Evolutionary conservation across 164 flowering plant species (phyloP).

Genomic region (Nymphaea colorata): DNA sequence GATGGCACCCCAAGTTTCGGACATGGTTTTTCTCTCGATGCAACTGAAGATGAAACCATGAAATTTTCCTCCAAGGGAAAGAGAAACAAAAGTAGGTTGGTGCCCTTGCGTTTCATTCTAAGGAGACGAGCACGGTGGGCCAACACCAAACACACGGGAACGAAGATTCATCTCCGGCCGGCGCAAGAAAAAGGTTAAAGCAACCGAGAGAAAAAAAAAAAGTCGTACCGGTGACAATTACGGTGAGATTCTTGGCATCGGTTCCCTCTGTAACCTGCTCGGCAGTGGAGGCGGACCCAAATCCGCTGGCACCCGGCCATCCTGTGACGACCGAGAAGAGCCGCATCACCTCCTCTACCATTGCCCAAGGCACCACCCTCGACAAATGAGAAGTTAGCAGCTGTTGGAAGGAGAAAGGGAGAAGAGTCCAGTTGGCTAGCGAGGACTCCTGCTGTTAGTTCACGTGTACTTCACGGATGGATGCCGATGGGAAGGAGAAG

Average conservation of each 20-base stretch:
- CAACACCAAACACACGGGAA: no score
- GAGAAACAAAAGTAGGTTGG: no score
- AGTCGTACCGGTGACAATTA: conserved; percentile 47
- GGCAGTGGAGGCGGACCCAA: conserved; percentile 81
- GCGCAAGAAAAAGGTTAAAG: not conserved
- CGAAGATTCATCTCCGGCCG: not conserved
- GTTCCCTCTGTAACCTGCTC: conserved; percentile 67
- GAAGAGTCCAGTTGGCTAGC: no score
- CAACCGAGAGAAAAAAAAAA: no score
- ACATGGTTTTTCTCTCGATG: no score
- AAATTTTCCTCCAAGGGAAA: no score
- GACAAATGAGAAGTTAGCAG: not conserved
- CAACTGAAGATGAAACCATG: no score
- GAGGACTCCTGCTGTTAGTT: not conserved
- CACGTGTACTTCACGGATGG: not conserved
- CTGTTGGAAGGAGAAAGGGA: not conserved
- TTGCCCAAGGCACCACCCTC: not conserved
- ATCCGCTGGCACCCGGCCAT: conserved; percentile 63
- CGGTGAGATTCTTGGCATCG: conserved; percentile 60
- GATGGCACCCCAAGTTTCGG: no score
- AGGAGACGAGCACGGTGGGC: no score
- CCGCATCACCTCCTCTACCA: conserved; percentile 8
- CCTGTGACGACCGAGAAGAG: conserved; percentile 57
- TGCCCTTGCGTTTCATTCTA: no score
- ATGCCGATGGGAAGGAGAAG: not conserved